Evolutionary conservation across 2,329 filamentous ascomycete species (phyloP).

Genomic region (Apiospora sp.): DNA sequence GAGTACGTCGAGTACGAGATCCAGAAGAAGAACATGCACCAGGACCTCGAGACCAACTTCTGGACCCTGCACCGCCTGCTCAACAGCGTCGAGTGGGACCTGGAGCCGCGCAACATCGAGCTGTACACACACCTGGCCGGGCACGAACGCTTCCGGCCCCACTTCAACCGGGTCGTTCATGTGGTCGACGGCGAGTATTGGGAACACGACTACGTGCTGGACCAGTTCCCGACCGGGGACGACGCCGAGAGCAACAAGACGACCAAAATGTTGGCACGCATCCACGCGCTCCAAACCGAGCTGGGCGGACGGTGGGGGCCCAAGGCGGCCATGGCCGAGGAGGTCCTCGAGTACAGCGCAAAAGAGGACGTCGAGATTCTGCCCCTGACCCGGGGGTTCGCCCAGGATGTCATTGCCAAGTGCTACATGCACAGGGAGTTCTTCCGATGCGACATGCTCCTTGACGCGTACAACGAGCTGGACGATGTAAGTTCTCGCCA

Average conservation of each 20-base stretch:
- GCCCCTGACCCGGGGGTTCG: background rate
- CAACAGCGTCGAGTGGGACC: rapidly evolving
- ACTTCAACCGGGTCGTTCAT: too few species aligned
- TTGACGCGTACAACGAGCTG: too few species aligned
- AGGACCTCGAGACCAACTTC: background rate
- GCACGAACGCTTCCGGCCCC: background rate
- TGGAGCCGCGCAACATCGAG: background rate
- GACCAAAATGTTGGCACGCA: background rate
- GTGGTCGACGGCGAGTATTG: too few species aligned
- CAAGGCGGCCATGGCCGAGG: too few species aligned
- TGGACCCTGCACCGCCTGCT: background rate
- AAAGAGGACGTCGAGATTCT: background rate
- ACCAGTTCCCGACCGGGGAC: too few species aligned
- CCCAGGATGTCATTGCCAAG: background rate
- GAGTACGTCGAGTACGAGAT: background rate
- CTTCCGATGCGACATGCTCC: too few species aligned
- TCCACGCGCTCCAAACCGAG: background rate
- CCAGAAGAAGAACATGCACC: background rate
- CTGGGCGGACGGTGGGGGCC: too few species aligned
- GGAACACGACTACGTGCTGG: too few species aligned
- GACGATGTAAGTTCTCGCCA: too few species aligned
- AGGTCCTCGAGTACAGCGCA: background rate
- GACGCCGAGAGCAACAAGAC: background rate
- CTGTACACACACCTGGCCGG: background rate
- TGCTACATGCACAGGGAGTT: background rate